Evolutionary conservation across 306 rosid genomes (phyloP), one percentile per base, ranked within the genome.

Genomic region (Cicer judaicum): DNA sequence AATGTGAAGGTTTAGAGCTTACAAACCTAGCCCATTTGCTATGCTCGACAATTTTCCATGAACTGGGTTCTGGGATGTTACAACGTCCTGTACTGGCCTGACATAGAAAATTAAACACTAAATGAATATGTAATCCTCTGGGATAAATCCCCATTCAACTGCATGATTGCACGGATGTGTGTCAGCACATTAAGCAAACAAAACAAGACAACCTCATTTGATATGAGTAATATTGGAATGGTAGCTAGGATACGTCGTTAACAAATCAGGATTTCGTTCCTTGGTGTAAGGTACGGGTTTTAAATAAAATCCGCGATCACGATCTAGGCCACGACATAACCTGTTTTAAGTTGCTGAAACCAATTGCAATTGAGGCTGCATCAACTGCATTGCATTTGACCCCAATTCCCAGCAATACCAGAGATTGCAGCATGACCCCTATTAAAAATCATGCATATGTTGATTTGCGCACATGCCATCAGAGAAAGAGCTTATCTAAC

Each of bases 1-100:
- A 48, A 44, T 14, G 3, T 3, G 61, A 68, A 68, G 29, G 54
- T 61, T 68, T 21, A 59, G 49, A 82, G 76, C 65, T 61, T 57
- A 78, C 88, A 47, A 73, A 91, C 98, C 98, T 93, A 84, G 88
- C 89, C 98, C 98, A 91, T 89, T 93, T 93, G 89, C 93, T 88
- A 74, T 89, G 89, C 81, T 93, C 98, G 73, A 91, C 82, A 18
- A 93, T 85, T 85, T 93, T 92, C 98, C 97, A 93, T 43, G 89
- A 79, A 65, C 93, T 91, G 34, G 98, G 98, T 79, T 93, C 98
- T 10, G 88, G 85, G 48, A 81, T 57, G 73, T 90, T 88, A 78
- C 98, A 93, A 67, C 93, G 92, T 68, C 98, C 98, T 10, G 85
- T 66, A 36, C 85, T 85, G 53, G 98, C 98, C 98, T 93, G 92